phyloP scores from a whole-genome alignment of 139 green algal genomes.

The Gonium pectorale region DNA sequence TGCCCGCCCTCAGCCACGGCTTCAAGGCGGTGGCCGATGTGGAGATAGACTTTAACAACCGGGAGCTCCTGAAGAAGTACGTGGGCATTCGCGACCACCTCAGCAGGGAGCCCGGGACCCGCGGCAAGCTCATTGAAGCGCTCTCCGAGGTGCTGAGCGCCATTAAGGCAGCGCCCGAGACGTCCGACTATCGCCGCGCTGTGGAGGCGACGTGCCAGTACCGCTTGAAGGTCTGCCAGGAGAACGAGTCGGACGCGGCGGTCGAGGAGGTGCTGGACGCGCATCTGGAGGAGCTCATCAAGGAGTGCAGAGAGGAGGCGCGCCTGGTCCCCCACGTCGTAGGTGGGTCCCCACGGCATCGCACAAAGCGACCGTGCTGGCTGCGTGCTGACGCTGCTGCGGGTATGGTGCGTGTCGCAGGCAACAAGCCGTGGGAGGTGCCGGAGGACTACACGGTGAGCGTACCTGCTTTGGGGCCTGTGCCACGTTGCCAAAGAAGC shows the following conservation, averaged over 20 bases:
- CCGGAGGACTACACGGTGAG: slow-evolving; percentile 51
- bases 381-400: too few species aligned
- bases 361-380: too few species aligned
- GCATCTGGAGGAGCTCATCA: slow-evolving; percentile 71
- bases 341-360: too few species aligned
- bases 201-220: slow-evolving; percentile 62
- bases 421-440: slow-evolving; percentile 53
- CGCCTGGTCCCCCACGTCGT: slow-evolving; percentile 58
- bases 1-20: neutral
- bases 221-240: slow-evolving; percentile 60
- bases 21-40: slow-evolving; percentile 62
- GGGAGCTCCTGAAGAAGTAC: slow-evolving; percentile 64
- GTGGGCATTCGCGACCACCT: slow-evolving; percentile 63
- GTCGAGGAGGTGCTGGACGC: slow-evolving; percentile 72
- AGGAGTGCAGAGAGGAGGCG: slow-evolving; percentile 65
- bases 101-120: slow-evolving; percentile 52
- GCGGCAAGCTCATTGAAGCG: slow-evolving; percentile 49
- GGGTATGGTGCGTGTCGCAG: too few species aligned
- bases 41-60: slow-evolving; percentile 60
- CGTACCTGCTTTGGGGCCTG: neutral
- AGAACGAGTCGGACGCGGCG: slow-evolving; percentile 62
- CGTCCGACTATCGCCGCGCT: slow-evolving; percentile 60
- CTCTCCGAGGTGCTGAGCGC: slow-evolving; percentile 45
- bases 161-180: slow-evolving; percentile 53
- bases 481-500: too few species aligned